Percentiles rank a stretch among this genome's conserved stretches.
These are phyloP conservation scores for Persicaria maculosa DNA, from an alignment of 148 eudicot genomes.

Conservation along the genomic window DNA sequence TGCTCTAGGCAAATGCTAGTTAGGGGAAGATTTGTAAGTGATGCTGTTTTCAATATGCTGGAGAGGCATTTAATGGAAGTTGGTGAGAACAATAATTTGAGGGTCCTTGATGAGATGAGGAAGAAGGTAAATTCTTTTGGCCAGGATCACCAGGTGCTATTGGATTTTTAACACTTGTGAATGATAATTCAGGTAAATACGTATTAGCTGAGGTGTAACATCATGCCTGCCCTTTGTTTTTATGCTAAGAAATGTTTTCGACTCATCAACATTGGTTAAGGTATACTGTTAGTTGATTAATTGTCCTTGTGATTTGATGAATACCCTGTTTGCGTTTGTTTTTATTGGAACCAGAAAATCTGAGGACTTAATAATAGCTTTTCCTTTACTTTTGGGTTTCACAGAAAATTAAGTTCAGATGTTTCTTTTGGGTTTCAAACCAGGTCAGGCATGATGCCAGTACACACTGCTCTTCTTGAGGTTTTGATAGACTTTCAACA, in stretches of 20 bases:
- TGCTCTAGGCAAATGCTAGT: conserved; percentile 62
- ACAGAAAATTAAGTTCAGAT: not conserved
- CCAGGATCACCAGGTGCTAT: conserved; percentile 42
- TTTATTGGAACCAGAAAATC: not conserved
- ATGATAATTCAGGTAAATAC: not conserved
- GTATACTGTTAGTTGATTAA: not conserved
- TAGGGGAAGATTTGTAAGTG: conserved; percentile 71
- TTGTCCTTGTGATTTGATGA: not conserved
- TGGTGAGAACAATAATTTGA: conserved; percentile 43
- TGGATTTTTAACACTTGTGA: conserved; percentile 16
- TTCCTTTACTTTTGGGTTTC: not conserved
- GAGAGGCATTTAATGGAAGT: conserved; percentile 51
- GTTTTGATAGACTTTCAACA: not conserved
- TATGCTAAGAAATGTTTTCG: not conserved
- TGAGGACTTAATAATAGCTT: not conserved
- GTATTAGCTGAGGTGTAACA: not conserved
- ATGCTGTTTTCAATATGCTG: conserved; percentile 43
- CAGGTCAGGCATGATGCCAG: not conserved
- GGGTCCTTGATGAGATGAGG: conserved; percentile 37
- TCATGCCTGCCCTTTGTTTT: not conserved
- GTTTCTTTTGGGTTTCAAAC: not conserved
- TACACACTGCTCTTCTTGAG: not conserved
- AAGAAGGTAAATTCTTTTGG: conserved; percentile 39
- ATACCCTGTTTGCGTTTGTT: not conserved
- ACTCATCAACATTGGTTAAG: not conserved